phyloP scores from a whole-genome alignment of 805 yeast genomes.

The Metschnikowia gruessii region DNA sequence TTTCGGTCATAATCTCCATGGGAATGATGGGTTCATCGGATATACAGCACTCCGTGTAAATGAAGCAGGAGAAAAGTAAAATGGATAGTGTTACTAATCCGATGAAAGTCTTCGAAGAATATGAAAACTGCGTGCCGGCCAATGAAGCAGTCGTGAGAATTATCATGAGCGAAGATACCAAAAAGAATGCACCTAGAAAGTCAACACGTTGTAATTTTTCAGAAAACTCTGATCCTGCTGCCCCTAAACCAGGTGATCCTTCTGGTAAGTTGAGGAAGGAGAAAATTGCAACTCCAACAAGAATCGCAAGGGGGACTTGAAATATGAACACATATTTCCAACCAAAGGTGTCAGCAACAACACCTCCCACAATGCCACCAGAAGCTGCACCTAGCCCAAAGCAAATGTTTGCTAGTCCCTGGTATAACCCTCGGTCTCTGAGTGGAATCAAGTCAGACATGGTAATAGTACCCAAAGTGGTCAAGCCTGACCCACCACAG shows the following conservation, averaged over 20 bases:
- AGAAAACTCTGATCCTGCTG: constrained; percentile 43
- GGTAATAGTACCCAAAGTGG: constrained; percentile 70
- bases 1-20: constrained; percentile 50
- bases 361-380: constrained; percentile 49
- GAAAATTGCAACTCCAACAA: constrained; percentile 39
- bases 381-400: constrained; percentile 66
- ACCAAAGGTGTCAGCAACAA: constrained; percentile 52
- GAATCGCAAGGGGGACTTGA: constrained; percentile 42
- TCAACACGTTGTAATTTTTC: constrained; percentile 51
- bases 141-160: constrained; percentile 64
- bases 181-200: constrained; percentile 27
- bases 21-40: constrained; percentile 71
- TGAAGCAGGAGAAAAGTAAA: constrained; percentile 41
- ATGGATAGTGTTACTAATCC: constrained; percentile 33
- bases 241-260: constrained; percentile 56
- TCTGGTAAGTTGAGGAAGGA: constrained; percentile 46
- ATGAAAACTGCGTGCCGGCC: constrained; percentile 56
- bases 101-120: constrained; percentile 43
- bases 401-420: constrained; percentile 75
- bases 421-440: constrained; percentile 75
- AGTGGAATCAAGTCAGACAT: constrained; percentile 74
- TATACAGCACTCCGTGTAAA: constrained; percentile 47
- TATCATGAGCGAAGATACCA: constrained; percentile 56
- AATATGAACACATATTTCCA: constrained; percentile 46
- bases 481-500: constrained; percentile 88